Evolutionary conservation across 805 yeast species (phyloP), one percentile per base, ranked within the genome.

Genomic region (Ogataea neopini): DNA sequence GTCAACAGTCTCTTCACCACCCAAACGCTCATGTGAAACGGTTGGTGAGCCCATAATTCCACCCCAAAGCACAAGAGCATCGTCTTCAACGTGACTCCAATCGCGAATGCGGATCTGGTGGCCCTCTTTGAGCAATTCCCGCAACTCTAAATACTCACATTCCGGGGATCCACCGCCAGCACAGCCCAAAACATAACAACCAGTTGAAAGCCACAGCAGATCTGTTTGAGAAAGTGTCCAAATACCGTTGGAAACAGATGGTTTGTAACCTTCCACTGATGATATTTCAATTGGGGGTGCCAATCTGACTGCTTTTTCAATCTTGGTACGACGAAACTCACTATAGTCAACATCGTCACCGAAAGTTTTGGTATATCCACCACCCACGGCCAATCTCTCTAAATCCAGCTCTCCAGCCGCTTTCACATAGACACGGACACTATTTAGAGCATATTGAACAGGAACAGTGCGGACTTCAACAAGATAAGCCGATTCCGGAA

Each of bases 131-230:
- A 74, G 39, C 39, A 61, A 43, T 37, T 64, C 66, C 26, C 68
- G 53, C 1, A 64, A 48, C 40, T 67, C 69, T 25, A 75, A 57
- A 45, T 53, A 72, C 15, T 54, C 56, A 5, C 74, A 62, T 54
- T 73, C 71, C 26, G 80, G 79, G 38, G 66, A 66, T 33, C 80
- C 79, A 28, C 80, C 80, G n/a, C 80, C 80, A 2, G 78, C 80
- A 58, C 75, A 71, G 6, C 79, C 80, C 2, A 75, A 64, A 43
- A 75, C 70, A 50, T 74, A 51, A 19, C 71, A 59, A 14, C 79
- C 80, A 40, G 71, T 63, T 29, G 69, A 54, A 4, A 75, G 48
- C 49, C 65, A 66, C 35, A 72, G 75, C 69, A 74, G 49, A 58
- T 75, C 79, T 4, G 59, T 59, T 48, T 66, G 74, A 3, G 70